These are phyloP conservation scores for Kurtzmaniella quercitrusa DNA, from an alignment of 1,139 yeast species.

Conservation along the genomic window DNA sequence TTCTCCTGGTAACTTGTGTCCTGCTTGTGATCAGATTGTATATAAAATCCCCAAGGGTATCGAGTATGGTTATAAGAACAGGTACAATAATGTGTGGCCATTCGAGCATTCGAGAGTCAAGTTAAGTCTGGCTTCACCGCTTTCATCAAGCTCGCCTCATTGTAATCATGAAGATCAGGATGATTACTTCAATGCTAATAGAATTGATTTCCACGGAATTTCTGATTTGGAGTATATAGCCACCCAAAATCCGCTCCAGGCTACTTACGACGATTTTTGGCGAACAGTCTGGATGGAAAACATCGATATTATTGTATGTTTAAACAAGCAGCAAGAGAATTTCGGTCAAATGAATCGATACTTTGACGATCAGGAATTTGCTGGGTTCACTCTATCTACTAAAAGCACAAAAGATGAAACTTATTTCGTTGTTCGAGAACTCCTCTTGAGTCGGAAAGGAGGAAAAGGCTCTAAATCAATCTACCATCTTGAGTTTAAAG, in stretches of 20 bases:
- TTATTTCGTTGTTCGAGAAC: constrained; percentile 18
- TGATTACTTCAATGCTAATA: constrained; percentile 44
- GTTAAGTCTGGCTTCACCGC: constrained; percentile 15
- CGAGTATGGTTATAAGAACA: constrained; percentile 41
- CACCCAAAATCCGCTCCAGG: constrained; percentile 39
- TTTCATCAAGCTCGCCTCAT: constrained; percentile 8
- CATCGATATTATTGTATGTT: constrained; percentile 62
- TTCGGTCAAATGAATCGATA: constrained; percentile 14
- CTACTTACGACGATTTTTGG: constrained; percentile 44
- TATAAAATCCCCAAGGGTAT: constrained; percentile 53
- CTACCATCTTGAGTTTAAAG: constrained; percentile 63
- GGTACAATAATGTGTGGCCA: constrained; percentile 45
- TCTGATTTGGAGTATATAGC: constrained; percentile 34
- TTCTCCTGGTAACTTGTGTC: constrained; percentile 42
- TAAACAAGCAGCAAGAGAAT: constrained; percentile 42
- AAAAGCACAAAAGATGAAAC: constrained; percentile 9
- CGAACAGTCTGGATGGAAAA: constrained; percentile 46
- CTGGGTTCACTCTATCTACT: neutral
- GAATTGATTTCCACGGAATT: constrained; percentile 20
- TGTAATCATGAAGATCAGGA: constrained; percentile 16
- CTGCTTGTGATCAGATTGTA: constrained; percentile 36
- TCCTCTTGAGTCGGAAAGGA: constrained; percentile 11
- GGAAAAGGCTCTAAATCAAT: constrained; percentile 20
- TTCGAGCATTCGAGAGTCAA: constrained; percentile 45
- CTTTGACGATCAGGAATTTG: constrained; percentile 18